Evolutionary conservation across 2,329 filamentous ascomycete genomes (phyloP), one percentile per base, ranked within the genome.

Genomic region (Sclerotiophoma versabilis): DNA sequence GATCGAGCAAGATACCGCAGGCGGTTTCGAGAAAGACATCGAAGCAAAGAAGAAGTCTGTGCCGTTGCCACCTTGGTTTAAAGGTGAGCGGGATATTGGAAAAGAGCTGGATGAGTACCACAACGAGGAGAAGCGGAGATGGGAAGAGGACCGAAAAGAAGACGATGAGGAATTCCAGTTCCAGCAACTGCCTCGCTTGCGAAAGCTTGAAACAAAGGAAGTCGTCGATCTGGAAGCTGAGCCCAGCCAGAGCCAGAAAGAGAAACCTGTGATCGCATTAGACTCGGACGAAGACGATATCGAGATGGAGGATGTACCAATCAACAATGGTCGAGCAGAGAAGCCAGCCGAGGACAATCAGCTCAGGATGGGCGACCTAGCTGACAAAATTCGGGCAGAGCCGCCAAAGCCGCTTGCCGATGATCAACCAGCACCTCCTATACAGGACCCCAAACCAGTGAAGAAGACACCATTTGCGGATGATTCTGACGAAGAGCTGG

Each of bases 21-120:
- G 88, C 19, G 89, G 88, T 0, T 91, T 92, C 64, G 83, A 88
- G 49, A 84, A 79, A 59, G 80, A 77, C 6, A 50, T 62, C 3
- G 69, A 71, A 11, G 65, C 71, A 6, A 73, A 74, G 46, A 76
- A 64, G 68, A 80, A 71, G 74, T 79, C 83, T 1, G 80, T 78
- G n/a, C 87, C 88, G 0, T 69, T 93, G 7, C 91, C 91, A 1
- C 91, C 91, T 0, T 95, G 91, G 91, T 83, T 95, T 66, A 76
- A 78, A 2, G 83, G 86, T 3, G 74, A 78, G 57, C 76, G 86
- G 5, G 81, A 82, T 20, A 69, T 75, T 10, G 52, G 60, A 4
- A 52, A 76, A 2, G 89, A 92, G 53, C 86, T 93, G n/a, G 64
- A 64, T 23, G 70, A 72, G 27, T 76, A 79, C 48, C 73, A 73